Conservation (phyloP, 345 rosid genomes). For the Turnera subulata region DNA sequence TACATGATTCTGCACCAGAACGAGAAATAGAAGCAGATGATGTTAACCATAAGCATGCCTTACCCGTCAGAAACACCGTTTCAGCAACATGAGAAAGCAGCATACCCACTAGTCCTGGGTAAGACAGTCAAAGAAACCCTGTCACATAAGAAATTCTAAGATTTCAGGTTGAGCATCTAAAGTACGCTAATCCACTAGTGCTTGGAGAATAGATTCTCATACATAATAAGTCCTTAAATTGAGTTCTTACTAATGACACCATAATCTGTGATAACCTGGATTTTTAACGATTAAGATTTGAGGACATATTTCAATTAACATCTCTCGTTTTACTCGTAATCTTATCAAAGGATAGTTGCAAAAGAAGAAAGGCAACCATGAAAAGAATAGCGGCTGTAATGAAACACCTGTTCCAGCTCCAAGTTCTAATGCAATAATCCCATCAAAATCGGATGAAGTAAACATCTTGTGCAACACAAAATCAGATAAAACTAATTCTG, state of each 20-base stretch:
- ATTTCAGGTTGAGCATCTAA: slow-evolving; percentile 2
- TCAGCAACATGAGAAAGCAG: slow-evolving; percentile 65
- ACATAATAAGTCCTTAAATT: too few relatives aligned
- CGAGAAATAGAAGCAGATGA: neutral
- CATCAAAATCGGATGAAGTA: slow-evolving; percentile 57
- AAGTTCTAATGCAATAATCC: slow-evolving; percentile 52
- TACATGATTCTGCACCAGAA: neutral
- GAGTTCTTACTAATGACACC: too few relatives aligned
- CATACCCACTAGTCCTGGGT: slow-evolving; percentile 67
- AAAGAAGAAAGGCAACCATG: neutral
- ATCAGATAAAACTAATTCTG: slow-evolving; percentile 69
- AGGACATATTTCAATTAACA: too few relatives aligned
- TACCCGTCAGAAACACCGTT: slow-evolving; percentile 75
- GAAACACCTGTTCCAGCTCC: slow-evolving; percentile 89
- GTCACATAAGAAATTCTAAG: slow-evolving; percentile 17
- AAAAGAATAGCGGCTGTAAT: neutral
- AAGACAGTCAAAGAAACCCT: slow-evolving; percentile 16
- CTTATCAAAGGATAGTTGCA: neutral
- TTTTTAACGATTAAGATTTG: too few relatives aligned
- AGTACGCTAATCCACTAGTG: too few relatives aligned
- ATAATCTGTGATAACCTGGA: too few relatives aligned
- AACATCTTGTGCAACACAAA: slow-evolving; percentile 67
- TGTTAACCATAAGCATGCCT: slow-evolving; percentile 1
- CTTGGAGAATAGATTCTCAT: too few relatives aligned
- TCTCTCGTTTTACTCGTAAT: too few relatives aligned